Conservation (phyloP, 176 grass and related monocot species). For the Cenchrus fungigraminus region DNA sequence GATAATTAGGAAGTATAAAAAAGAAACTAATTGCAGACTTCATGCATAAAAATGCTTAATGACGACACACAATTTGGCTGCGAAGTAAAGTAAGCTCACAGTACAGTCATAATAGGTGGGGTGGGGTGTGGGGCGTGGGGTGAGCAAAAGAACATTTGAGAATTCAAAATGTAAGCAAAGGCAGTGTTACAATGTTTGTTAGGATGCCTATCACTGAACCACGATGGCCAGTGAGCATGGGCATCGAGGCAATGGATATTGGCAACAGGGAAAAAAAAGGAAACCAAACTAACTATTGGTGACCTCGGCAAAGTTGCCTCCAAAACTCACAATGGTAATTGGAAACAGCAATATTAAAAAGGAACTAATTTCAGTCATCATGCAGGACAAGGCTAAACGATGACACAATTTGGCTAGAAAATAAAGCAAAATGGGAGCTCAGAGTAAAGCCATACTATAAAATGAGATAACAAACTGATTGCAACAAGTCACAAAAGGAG, state of each 20-base stretch:
- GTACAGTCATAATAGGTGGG: too few species aligned
- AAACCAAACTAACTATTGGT: slow-evolving; percentile 58
- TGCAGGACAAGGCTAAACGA: background rate
- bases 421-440: background rate
- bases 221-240: background rate
- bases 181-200: slow-evolving; percentile 32
- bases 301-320: slow-evolving; percentile 74
- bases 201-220: slow-evolving; percentile 32
- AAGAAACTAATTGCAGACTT: background rate
- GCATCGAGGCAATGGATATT: slow-evolving; percentile 43
- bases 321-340: background rate
- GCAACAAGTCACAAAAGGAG: background rate
- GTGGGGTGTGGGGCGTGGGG: too few species aligned
- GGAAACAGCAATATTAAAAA: background rate
- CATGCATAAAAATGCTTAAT: background rate
- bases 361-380: background rate
- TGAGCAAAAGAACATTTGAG: too few species aligned
- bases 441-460: background rate
- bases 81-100: background rate
- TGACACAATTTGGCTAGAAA: background rate
- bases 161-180: too few species aligned
- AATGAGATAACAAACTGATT: background rate
- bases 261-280: slow-evolving; percentile 90
- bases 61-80: background rate
- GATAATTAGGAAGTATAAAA: background rate